Evolutionary conservation across 176 grass and related monocot species (phyloP), one percentile per base, ranked within the genome.

Genomic region (Rhynchospora tenuis): DNA sequence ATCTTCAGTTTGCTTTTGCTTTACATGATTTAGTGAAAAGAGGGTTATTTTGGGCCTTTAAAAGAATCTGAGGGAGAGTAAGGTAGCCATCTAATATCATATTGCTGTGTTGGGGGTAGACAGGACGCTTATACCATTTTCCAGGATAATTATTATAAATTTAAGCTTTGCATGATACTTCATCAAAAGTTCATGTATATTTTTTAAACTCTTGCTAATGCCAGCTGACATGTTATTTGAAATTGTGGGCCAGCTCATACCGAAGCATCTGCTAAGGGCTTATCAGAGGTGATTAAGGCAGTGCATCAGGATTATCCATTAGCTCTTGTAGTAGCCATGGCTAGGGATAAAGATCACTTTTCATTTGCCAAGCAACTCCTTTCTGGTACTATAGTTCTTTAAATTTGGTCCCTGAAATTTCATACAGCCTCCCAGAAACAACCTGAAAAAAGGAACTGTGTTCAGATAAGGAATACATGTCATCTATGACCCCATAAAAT

Each of bases 291-390:
- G 63, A 87, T 98, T 85, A 50, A 58, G 81, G 87, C 77, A 16
- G 84, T 89, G 9, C 85, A 87, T 78, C 86, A 61, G 8, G 64
- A 86, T 33, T 19, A 27, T 61, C 87, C 84, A 60, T 59, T 93
- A 63, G 89, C 92, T 66, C 75, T 98, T 84, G 65, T 98, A 48
- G 80, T 98, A 17, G 92, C 89, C 63, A 98, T 98, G 95, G 95
- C 92, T 16, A 88, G 44, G 43, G 95, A 94, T 85, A 98, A 98
- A 48, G 92, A 93, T 14, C 92, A 98, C 70, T 57, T 91, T 3
- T 81, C 89, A 23, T 98, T 98, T 56, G 87, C 95, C 12, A 87
- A 71, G 55, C 87, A 94, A 58, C 73, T 98, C 84, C 86, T 98
- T 47, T 93, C 89, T 80, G 95, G 95, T 91, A 89, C 19, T 65